Base-by-base conservation (phyloP, 2,329 filamentous ascomycete species). In the Colletotrichum salicis region DNA sequence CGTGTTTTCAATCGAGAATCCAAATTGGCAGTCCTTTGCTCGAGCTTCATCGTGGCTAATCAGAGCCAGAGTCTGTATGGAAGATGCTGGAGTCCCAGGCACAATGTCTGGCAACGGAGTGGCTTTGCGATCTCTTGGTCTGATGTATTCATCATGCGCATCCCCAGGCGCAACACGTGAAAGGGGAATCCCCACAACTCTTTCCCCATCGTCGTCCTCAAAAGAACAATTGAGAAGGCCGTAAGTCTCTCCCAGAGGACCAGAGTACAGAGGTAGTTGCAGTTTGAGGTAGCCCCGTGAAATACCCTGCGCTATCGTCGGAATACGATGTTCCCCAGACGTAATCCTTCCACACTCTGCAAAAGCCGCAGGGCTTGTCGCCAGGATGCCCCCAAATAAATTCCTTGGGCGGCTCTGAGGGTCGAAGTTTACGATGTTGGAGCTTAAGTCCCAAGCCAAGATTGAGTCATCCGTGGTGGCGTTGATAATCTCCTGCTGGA, bases 401-500 rank as follows among this genome's bases (percentile, higher is more conserved):
- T 41, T 15, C 37, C 37, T 41, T 5, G 37, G 37, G 13, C 37
- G 37, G 7, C 15, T 41, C 15, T 0, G 15, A 4, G 37, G 15
- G 24, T 27, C 24, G 24, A 27, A 27, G 24, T 2, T 27, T 27
- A 27, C 24, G 13, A 41, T 15, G 15, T 41, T 13, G 1, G 52
- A 15, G 12, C 19, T 5, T 4, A 70, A 22, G 2, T 27, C 67
- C 75, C 75, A 76, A 7, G 75, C 74, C 1, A 76, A 55, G 11
- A 76, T 74, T 1, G 75, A 76, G 15, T 76, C 70, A 13, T 76
- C 75, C 4, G 52, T 63, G 1, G 33, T 66, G 22, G 48, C 60
- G 35, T 35, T 70, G 61, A 76, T 74, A 10, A 76, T 74, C 13
- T 74, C 55, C 35, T 75, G 60, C 31, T 76, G 75, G 0, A 76